Evolutionary conservation across 495 filamentous ascomycete species (phyloP), one percentile per base, ranked within the genome.

Genomic region (Podospora didyma): DNA sequence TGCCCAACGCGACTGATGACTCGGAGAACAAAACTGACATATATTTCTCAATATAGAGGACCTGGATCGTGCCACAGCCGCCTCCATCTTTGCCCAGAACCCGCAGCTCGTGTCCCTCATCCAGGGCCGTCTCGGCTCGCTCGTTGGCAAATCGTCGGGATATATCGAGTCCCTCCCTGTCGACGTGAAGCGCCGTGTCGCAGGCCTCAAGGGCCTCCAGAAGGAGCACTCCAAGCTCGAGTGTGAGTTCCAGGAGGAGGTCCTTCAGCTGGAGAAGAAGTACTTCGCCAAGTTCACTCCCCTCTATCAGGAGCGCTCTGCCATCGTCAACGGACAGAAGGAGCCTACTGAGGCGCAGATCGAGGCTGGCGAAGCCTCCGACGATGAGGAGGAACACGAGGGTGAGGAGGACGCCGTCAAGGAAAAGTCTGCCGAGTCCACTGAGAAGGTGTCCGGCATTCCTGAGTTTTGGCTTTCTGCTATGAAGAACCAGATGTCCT

Each of bases 381-480:
- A 89, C 10, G 86, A 88, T 10, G 85, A 87, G 37, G 78, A 81
- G 0, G 84, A 87, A 44, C 69, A 73, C 7, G 71, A 73, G 39
- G 60, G 66, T 60, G 80, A 81, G 63, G 77, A 79, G 61, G 66
- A 73, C 35, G 62, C 75, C 24, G 79, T 82, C 59, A 75, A 84
- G 51, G 75, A 83, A 51, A 64, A 69, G 54, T 46, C 69, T 10
- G 52, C 75, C 37, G 77, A 78, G 56, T 65, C 69, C 45, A 62
- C 68, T 44, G 70, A 73, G 50, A 69, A 73, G 58, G 77, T 83
- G 46, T 75, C 78, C 59, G 92, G 92, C 64, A 96, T 97, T 59
- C 95, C 95, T 34, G 95, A 99, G 73, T 99, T 99, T 81, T 99
- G 95, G 95, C 81, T 99, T 24, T 96, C 93, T 57, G 91, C 95